Conservation (phyloP, 768 basidiomycete species). For the Auricularia cornea region DNA sequence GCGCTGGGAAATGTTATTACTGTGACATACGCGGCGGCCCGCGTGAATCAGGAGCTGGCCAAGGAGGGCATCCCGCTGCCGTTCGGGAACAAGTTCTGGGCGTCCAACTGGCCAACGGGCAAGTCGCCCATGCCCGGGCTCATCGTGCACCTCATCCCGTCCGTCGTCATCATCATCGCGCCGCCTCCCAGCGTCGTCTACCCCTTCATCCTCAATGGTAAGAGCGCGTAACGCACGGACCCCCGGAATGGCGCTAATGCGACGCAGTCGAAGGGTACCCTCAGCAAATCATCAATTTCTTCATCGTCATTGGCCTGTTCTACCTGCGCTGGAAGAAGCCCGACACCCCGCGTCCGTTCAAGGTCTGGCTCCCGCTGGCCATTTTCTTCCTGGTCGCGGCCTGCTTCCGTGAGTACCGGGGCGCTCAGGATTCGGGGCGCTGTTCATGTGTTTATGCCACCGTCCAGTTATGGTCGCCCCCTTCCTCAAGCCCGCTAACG, state of each 20-base stretch:
- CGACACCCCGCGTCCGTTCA: slow-evolving; percentile 42
- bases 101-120: slow-evolving; percentile 53
- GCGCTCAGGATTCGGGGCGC: no score
- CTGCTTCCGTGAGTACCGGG: slow-evolving; percentile 40
- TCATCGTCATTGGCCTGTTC: slow-evolving; percentile 49
- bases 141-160: slow-evolving; percentile 47
- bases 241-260: background rate
- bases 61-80: slow-evolving; percentile 57
- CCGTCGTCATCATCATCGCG: slow-evolving; percentile 44
- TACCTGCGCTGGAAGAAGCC: slow-evolving; percentile 48
- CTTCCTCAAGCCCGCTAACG: slow-evolving; percentile 45
- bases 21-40: slow-evolving; percentile 38
- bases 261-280: slow-evolving; percentile 39
- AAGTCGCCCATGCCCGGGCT: slow-evolving; percentile 49
- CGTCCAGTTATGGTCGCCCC: slow-evolving; percentile 50
- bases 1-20: slow-evolving; percentile 24
- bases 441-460: background rate
- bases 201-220: slow-evolving; percentile 47
- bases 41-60: slow-evolving; percentile 53
- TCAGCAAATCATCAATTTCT: slow-evolving; percentile 45
- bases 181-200: slow-evolving; percentile 47
- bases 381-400: slow-evolving; percentile 46
- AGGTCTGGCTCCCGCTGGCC: slow-evolving; percentile 51
- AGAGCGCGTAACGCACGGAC: no score
- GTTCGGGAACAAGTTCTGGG: slow-evolving; percentile 52